These are phyloP conservation scores for Neoboletus magnificus DNA, from an alignment of 768 basidiomycete species.

Conservation along the genomic window DNA sequence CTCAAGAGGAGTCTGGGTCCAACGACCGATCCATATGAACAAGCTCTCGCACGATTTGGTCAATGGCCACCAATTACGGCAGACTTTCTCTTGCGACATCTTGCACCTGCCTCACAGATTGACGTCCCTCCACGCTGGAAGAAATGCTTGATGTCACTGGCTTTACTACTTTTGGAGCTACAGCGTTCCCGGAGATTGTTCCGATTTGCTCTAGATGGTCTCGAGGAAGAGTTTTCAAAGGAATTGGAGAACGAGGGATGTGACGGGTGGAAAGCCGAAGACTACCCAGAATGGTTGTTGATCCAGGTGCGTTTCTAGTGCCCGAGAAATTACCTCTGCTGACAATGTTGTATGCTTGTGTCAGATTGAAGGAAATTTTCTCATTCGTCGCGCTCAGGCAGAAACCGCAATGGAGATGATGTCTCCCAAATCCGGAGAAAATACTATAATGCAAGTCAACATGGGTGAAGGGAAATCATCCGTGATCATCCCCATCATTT, in stretches of 20 bases:
- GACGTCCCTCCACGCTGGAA: constrained; percentile 25
- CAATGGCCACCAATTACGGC: constrained; percentile 33
- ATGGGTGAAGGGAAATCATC: constrained; percentile 56
- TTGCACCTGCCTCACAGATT: not conserved
- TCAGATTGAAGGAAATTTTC: constrained; percentile 37
- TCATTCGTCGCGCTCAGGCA: constrained; percentile 32
- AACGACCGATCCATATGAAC: not conserved
- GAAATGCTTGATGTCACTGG: constrained; percentile 26
- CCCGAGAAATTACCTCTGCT: not conserved
- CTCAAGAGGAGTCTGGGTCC: constrained; percentile 13
- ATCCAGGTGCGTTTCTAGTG: constrained; percentile 32
- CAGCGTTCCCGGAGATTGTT: constrained; percentile 2
- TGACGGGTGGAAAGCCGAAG: constrained; percentile 11
- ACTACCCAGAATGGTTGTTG: constrained; percentile 39
- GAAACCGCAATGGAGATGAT: constrained; percentile 43
- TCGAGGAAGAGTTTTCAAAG: constrained; percentile 28
- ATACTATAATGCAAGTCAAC: constrained; percentile 44
- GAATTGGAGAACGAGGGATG: constrained; percentile 20
- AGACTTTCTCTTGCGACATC: not conserved
- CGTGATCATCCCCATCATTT: constrained; percentile 31
- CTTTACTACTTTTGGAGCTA: constrained; percentile 22
- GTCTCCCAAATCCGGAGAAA: constrained; percentile 30
- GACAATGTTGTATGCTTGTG: not conserved
- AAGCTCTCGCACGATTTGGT: not conserved
- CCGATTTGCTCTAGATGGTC: constrained; percentile 14